Base-by-base conservation (phyloP, 768 basidiomycete genomes). In the Lactarius vividus region DNA sequence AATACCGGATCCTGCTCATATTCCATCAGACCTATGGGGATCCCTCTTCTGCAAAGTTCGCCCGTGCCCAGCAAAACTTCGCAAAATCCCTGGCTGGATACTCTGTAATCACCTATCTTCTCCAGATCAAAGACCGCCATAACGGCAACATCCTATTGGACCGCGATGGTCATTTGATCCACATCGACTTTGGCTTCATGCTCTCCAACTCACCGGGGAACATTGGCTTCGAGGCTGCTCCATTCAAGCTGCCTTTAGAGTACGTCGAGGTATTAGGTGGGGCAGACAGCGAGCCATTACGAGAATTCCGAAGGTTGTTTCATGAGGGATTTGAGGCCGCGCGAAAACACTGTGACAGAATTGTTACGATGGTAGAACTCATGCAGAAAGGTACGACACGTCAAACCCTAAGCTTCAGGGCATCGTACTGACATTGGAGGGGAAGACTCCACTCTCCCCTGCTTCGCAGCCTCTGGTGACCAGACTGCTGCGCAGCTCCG, bases 181-280 rank as follows among this genome's bases (percentile, higher is more conserved):
- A 99, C 75, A 99, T 99, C 67, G 97, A 98, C 76, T 99, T 98
- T 74, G 97, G 97, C 2, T 98, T 98, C 79, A 96, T 98, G 83
- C 83, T 98, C 39, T 91, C 91, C 52, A 98, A 98, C 76, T 94
- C 96, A 1, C 97, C 97, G 0, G 96, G 96, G 23, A 96, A 96
- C 74, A 91, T 99, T 69, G 92, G 96, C 31, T 98, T 99, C 75
- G 97, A 99, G 78, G 96, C 96, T n/a, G 96, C 97, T 2, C 97
- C 97, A 1, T 99, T 99, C 84, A 99, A 99, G 76, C 78, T 98
- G 15, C 88, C 95, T 9, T 81, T 89, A 61, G 97, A 99, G 76
- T 99, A 99, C 76, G 83, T 99, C 61, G 96, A 98, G 71, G 92
- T 99, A 33, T 81, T 99, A 35, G 97, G 97, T 10, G 96, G 96